Evolutionary conservation across 192 early-diverging fungal species (phyloP).

Genomic region (Linderina pennispora): DNA sequence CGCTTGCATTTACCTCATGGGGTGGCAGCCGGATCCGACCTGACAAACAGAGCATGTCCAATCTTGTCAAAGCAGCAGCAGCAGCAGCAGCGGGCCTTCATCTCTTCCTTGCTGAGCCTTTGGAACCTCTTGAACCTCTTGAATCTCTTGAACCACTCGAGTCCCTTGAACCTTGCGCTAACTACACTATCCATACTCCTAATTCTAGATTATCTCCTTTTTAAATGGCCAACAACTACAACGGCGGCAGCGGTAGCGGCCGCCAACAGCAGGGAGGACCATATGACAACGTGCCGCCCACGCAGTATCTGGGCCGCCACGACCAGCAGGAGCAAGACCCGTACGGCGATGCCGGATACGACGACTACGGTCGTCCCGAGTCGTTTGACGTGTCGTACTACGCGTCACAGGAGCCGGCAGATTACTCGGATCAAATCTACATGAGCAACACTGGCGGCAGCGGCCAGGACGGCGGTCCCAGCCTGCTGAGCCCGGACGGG

Average conservation of each 20-base stretch:
- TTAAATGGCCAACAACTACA: slow-evolving; percentile 33
- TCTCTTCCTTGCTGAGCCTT: no score
- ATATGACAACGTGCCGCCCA: slow-evolving; percentile 45
- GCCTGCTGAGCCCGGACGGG: slow-evolving; percentile 44
- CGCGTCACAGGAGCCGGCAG: slow-evolving; percentile 31
- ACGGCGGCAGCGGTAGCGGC: slow-evolving; percentile 14
- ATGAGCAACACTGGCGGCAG: slow-evolving; percentile 12
- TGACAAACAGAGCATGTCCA: no score
- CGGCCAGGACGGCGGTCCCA: slow-evolving; percentile 18
- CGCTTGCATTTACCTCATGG: no score
- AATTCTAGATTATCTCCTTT: slow-evolving; percentile 69
- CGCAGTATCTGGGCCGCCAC: slow-evolving; percentile 42
- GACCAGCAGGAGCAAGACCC: slow-evolving; percentile 37
- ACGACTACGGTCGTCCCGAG: slow-evolving; percentile 46
- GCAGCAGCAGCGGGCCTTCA: no score
- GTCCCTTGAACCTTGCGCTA: no score
- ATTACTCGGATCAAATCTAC: slow-evolving; percentile 40
- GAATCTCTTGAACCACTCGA: no score
- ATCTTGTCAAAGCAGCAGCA: no score
- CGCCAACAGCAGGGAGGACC: slow-evolving; percentile 17
- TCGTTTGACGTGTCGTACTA: slow-evolving; percentile 55
- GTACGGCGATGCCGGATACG: slow-evolving; percentile 38
- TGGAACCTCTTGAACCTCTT: no score
- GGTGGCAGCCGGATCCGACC: no score
- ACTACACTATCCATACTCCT: no score